phyloP scores from a whole-genome alignment of 2,329 filamentous ascomycete genomes.

The Sporothrix variecibatus region DNA sequence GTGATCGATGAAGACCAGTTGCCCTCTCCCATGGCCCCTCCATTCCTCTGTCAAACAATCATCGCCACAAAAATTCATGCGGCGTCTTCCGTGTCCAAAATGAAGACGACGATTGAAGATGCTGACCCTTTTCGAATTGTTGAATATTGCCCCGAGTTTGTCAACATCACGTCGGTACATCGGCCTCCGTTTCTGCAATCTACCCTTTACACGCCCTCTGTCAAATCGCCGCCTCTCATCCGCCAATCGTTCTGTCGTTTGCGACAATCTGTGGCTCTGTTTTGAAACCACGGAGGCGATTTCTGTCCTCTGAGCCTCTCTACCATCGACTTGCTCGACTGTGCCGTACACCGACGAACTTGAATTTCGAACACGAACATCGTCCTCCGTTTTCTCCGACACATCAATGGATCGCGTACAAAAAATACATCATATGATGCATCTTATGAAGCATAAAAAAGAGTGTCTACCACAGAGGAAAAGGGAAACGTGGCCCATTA shows the following conservation, averaged over 20 bases:
- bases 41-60: conserved; percentile 1
- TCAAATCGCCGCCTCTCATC: background rate
- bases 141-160: background rate
- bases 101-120: background rate
- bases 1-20: background rate
- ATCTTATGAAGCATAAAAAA: background rate
- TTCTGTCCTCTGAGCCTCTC: background rate
- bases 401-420: background rate
- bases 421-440: background rate
- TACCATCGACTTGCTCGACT: background rate
- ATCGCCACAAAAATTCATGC: background rate
- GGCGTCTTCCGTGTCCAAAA: background rate
- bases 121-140: background rate
- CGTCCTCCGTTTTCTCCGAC: background rate
- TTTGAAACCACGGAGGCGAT: conserved; percentile 4
- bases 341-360: background rate
- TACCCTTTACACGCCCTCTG: background rate
- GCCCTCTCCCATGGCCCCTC: background rate
- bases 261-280: background rate
- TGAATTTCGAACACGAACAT: background rate
- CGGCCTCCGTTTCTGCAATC: background rate
- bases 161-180: background rate
- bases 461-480: background rate
- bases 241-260: background rate
- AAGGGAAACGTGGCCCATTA: conserved; percentile 1